These are phyloP conservation scores for Pseudogymnoascus verrucosus DNA, from an alignment of 2,329 filamentous ascomycete species.

Conservation along the genomic window DNA sequence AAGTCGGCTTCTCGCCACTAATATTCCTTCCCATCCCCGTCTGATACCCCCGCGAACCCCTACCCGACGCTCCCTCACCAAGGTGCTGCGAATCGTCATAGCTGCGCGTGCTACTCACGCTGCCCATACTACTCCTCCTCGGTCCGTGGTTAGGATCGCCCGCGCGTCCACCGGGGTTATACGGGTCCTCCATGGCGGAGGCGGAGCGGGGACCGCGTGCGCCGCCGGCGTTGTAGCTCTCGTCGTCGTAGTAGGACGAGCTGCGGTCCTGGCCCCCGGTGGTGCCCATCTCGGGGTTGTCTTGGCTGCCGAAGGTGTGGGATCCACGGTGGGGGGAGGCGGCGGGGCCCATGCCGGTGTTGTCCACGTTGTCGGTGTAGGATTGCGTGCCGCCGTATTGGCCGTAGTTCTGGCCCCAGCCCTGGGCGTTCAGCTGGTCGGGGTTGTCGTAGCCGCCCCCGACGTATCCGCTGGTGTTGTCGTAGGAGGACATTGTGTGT, in stretches of 20 bases:
- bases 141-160: background rate
- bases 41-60: background rate
- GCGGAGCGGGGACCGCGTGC: background rate
- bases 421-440: background rate
- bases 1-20: background rate
- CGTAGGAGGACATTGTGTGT: constrained; percentile 1
- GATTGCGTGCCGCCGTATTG: background rate
- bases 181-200: background rate
- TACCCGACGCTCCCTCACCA: background rate
- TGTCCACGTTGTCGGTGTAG: background rate
- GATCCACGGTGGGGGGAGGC: background rate
- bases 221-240: background rate
- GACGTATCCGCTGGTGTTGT: background rate
- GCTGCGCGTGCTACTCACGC: background rate
- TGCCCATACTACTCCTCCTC: background rate
- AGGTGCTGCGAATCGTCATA: background rate
- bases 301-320: background rate
- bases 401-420: background rate
- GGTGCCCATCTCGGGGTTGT: background rate
- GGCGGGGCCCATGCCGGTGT: background rate
- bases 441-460: background rate
- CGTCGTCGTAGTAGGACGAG: background rate
- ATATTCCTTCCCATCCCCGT: constrained; percentile 2
- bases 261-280: background rate
- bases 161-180: background rate